Conservation (phyloP, 1,284 basidiomycete species). For the Termitomyces sp. region DNA sequence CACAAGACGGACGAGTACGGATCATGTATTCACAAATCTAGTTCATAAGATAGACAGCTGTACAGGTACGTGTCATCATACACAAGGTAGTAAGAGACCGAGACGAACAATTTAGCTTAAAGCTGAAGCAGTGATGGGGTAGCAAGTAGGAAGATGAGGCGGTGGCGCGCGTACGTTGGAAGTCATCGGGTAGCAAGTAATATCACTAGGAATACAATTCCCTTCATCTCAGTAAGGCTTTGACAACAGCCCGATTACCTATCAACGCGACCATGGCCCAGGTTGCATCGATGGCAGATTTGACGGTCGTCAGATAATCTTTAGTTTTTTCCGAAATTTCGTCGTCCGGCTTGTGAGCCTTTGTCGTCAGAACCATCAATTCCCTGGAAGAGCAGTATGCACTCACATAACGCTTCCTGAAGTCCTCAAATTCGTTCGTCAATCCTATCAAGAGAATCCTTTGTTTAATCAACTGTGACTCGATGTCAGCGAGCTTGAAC, state of each 20-base stretch:
- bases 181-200: too few relatives aligned
- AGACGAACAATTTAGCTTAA: too few relatives aligned
- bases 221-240: background rate
- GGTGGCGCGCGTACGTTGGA: too few relatives aligned
- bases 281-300: slow-evolving; percentile 1
- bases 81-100: too few relatives aligned
- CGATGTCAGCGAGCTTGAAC: slow-evolving; percentile 4
- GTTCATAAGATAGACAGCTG: too few relatives aligned
- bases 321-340: slow-evolving; percentile 1
- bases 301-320: slow-evolving; percentile 1
- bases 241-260: background rate
- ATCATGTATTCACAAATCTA: too few relatives aligned
- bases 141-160: too few relatives aligned
- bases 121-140: too few relatives aligned
- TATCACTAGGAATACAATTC: background rate
- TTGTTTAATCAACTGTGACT: slow-evolving; percentile 5
- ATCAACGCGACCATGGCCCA: slow-evolving; percentile 6
- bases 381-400: background rate
- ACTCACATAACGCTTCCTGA: slow-evolving; percentile 7
- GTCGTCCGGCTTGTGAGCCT: background rate
- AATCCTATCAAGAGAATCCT: background rate
- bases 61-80: too few relatives aligned
- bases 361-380: background rate
- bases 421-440: slow-evolving; percentile 1
- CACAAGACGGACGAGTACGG: too few relatives aligned